Evolutionary conservation across 2,329 filamentous ascomycete genomes (phyloP), one percentile per base, ranked within the genome.

Genomic region (Colletotrichum spaethianum): DNA sequence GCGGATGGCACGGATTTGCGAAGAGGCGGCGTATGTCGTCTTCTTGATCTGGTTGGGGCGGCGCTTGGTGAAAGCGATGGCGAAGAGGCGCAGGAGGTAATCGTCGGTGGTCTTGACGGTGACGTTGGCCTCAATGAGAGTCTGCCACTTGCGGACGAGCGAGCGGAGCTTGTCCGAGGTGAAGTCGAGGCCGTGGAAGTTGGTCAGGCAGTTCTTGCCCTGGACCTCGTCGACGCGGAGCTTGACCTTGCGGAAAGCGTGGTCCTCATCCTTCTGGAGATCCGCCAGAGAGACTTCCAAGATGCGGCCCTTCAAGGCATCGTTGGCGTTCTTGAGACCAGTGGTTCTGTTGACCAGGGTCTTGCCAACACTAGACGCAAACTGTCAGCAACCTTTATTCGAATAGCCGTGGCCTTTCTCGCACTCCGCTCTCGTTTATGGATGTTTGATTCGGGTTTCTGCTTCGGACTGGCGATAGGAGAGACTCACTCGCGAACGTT

Each of bases 131-230:
- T 99, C 96, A 80, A 99, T 98, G 83, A 99, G 91, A 76, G 95
- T 93, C 89, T 99, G 96, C 96, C 96, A 99, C 91, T 99, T 99
- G 89, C 96, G 95, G 81, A 99, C 96, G 78, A 99, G 93, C 76
- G 96, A 98, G 84, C 96, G 94, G 81, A 99, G 93, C 92, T 99
- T 99, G 92, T 99, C 96, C 80, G 96, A 98, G 84, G 96, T 99
- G 93, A 99, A 98, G 89, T 99, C 96, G 85, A 99, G 92, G 80
- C 96, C 96, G 92, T 99, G 95, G 93, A 99, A 99, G 93, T 98
- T 98, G 91, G 96, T 98, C 87, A 99, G 89, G 90, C 96, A 98
- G 93, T 98, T 98, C 93, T 98, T 98, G 90, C 96, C 96, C 90
- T 99, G 96, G 76, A 99, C 92, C 89, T 99, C 96, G 83, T 99